Evolutionary conservation across 2,329 filamentous ascomycete genomes (phyloP).

Genomic region (Colletotrichum sojae): DNA sequence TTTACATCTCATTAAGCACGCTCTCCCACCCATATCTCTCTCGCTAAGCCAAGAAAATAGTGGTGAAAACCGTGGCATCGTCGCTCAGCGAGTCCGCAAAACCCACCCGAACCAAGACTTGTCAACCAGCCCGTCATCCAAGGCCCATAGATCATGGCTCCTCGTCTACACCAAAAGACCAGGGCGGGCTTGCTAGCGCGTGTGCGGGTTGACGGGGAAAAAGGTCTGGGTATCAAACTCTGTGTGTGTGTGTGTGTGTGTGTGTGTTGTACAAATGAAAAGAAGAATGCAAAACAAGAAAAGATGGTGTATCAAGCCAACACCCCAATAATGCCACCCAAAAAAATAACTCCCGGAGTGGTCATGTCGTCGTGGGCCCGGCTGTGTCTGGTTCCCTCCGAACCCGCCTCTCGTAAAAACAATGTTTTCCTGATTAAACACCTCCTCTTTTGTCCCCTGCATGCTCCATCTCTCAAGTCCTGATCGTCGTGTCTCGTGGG

Average conservation of each 20-base stretch:
- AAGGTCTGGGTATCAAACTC: constrained; percentile 40
- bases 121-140: not conserved
- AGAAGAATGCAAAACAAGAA: not conserved
- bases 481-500: constrained; percentile 53
- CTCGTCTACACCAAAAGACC: constrained; percentile 1
- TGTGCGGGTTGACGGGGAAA: constrained; percentile 8
- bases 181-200: not conserved
- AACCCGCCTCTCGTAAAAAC: not conserved
- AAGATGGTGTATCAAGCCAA: constrained; percentile 5
- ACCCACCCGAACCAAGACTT: not conserved
- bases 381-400: not conserved
- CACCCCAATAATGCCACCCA: constrained; percentile 19
- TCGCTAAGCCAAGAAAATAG: not conserved
- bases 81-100: not conserved
- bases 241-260: no score
- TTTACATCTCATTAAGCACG: constrained; percentile 16
- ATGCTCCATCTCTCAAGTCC: constrained; percentile 44
- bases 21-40: not conserved
- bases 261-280: constrained; percentile 31
- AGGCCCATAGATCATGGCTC: no score
- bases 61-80: not conserved
- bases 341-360: constrained; percentile 27
- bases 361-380: constrained; percentile 35
- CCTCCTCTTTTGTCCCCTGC: not conserved
- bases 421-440: not conserved